Evolutionary conservation across 352 stramenopile genomes (phyloP).

Genomic region (Phytophthora sansomeana): DNA sequence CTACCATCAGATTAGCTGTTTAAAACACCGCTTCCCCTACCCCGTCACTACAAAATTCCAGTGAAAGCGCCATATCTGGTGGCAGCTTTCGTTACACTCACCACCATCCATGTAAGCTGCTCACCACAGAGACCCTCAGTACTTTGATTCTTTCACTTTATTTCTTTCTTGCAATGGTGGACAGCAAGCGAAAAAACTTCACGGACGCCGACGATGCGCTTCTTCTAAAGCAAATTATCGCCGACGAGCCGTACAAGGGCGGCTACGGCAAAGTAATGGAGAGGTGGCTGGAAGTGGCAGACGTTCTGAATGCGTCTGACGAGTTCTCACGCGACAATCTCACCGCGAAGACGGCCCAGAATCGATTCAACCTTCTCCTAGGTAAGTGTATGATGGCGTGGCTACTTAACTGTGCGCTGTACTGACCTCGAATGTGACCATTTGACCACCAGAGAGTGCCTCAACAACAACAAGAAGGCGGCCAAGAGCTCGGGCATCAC

Average conservation of each 20-base stretch:
- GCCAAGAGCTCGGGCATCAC: slow-evolving; percentile 1
- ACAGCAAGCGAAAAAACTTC: neutral
- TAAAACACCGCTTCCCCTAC: too few species aligned
- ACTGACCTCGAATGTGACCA: too few species aligned
- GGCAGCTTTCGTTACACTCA: too few species aligned
- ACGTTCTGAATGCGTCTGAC: too few species aligned
- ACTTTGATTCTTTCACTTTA: slow-evolving; percentile 1
- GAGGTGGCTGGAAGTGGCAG: neutral
- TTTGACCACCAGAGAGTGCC: neutral
- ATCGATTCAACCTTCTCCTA: neutral
- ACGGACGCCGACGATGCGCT: too few species aligned
- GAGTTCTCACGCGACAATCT: slow-evolving; percentile 2
- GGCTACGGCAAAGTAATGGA: slow-evolving; percentile 2
- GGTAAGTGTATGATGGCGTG: neutral
- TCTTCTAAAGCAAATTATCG: too few species aligned
- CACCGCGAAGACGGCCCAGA: neutral
- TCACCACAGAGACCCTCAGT: neutral
- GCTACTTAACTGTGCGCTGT: neutral
- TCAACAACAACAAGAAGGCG: slow-evolving; percentile 1
- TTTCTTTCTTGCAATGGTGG: slow-evolving; percentile 4
- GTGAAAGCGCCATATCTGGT: too few species aligned
- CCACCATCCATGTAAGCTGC: too few species aligned
- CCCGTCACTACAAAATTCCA: too few species aligned
- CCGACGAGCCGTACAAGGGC: neutral
- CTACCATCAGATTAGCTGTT: too few species aligned